A percentile compares a stretch with the other conserved stretches of the same genome.
Evolutionary conservation across 805 yeast species (phyloP).

Genomic region (Monosporozyma aerobia): DNA sequence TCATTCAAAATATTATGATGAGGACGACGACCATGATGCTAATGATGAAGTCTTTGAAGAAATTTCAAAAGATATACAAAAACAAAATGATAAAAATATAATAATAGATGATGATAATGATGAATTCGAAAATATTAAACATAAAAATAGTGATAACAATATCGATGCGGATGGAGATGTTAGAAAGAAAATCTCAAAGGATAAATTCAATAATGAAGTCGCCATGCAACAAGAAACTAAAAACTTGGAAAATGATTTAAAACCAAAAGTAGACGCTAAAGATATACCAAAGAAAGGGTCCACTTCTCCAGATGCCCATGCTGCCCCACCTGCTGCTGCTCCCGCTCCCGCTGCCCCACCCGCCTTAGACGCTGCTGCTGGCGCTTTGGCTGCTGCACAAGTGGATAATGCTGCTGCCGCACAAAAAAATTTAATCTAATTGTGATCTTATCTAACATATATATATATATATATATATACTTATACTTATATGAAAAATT

Average conservation of each 20-base stretch:
- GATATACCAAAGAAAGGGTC: conserved; percentile 5
- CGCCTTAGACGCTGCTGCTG: neutral
- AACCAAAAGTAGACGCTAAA: conserved; percentile 10
- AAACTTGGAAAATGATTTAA: conserved; percentile 19
- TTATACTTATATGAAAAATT: neutral
- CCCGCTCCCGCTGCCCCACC: conserved; percentile 1
- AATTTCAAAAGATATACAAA: neutral
- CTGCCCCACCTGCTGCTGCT: conserved; percentile 4
- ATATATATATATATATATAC: neutral
- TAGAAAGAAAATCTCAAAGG: conserved; percentile 13
- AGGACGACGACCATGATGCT: neutral
- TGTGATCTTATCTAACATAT: neutral
- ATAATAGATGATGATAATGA: conserved; percentile 1
- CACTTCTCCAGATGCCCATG: conserved; percentile 1
- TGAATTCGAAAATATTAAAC: neutral
- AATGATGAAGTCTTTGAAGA: neutral
- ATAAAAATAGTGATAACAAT: neutral
- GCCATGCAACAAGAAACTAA: conserved; percentile 24
- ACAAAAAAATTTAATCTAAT: neutral
- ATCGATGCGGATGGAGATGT: neutral
- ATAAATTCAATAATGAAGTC: conserved; percentile 24
- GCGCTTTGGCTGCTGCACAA: neutral
- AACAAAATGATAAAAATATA: conserved; percentile 1
- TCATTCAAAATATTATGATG: neutral
- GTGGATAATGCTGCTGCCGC: neutral